Evolutionary conservation across 2,329 filamentous ascomycete species (phyloP), one percentile per base, ranked within the genome.

Genomic region (Ophiostoma novo-ulmi): DNA sequence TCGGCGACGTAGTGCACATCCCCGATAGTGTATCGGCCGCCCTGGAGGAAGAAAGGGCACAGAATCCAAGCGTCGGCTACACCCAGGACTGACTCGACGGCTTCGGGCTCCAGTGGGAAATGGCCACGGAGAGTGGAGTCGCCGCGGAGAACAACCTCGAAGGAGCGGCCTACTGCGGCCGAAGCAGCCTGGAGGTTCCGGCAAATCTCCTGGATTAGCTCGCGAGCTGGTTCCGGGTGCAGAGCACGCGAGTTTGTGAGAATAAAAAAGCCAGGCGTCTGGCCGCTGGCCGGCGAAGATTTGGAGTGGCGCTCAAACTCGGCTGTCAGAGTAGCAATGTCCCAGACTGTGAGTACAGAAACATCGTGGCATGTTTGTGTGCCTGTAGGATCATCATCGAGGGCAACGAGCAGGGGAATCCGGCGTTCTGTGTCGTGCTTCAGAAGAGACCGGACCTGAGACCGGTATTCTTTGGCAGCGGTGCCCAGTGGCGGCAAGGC

Each of bases 331-430:
- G 80, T 82, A 1, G 77, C 73, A 6, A 80, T 73, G 71, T 84
- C 82, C 85, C 85, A 88, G 5, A 83, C 82, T 0, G 84, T 85
- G 26, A 88, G 79, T 1, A 88, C 84, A 68, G 80, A 77, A 72
- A 88, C 83, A 73, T 84, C 81, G 76, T 87, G 84, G 76, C 85
- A 87, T n/a, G 86, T 88, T 75, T 88, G 85, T 0, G 85, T 88
- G n/a, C 85, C 85, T 0, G 85, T 88, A 41, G 85, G 85, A 70
- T 87, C 85, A 71, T 87, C 85, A 69, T 87, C 85, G 6, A 84
- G 78, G 0, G 79, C 79, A 5, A 84, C 78, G 7, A 82, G 77
- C 10, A 78, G 17, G 0, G 69, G 69, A 7, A 70, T 63, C n/a
- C 22, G 52, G n/a, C n/a, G 7, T 58, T 26, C 52, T 10, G 52